Percentiles rank a stretch among this genome's conserved stretches.
Conservation (phyloP, 1,139 yeast species). For the Pichia norvegensis region DNA sequence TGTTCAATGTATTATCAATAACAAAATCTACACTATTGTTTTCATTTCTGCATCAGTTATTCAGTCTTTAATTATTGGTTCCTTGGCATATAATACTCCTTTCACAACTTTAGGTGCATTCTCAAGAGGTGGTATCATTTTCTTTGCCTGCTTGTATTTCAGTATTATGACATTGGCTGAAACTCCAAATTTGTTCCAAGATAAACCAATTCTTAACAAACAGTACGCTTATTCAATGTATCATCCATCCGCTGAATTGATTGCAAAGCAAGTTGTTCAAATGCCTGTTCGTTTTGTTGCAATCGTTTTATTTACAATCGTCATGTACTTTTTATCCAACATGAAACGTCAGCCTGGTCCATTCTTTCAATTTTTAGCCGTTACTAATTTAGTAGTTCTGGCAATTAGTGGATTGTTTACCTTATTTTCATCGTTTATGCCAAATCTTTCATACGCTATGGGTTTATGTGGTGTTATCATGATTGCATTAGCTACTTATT, state of each 20-base stretch:
- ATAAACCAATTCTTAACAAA: slow-evolving; percentile 38
- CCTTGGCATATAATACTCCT: slow-evolving; percentile 33
- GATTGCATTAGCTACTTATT: slow-evolving; percentile 40
- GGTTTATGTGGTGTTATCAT: slow-evolving; percentile 43
- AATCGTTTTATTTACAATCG: slow-evolving; percentile 32
- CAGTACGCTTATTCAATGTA: slow-evolving; percentile 38
- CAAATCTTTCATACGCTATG: slow-evolving; percentile 43
- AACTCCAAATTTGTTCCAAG: slow-evolving; percentile 34
- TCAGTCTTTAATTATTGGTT: slow-evolving; percentile 36
- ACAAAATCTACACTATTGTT: slow-evolving; percentile 40
- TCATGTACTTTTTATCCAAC: slow-evolving; percentile 36
- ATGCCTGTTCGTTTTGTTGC: slow-evolving; percentile 33
- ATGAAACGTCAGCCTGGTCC: slow-evolving; percentile 37
- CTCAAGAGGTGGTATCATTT: slow-evolving; percentile 34
- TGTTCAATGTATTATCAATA: slow-evolving; percentile 41
- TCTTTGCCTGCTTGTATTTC: slow-evolving; percentile 38
- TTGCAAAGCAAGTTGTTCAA: slow-evolving; percentile 35
- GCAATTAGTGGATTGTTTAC: slow-evolving; percentile 39
- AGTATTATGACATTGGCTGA: slow-evolving; percentile 37
- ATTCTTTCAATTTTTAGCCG: slow-evolving; percentile 35
- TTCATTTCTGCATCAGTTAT: slow-evolving; percentile 40
- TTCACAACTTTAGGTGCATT: slow-evolving; percentile 32
- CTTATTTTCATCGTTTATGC: slow-evolving; percentile 40
- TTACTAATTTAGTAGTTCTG: slow-evolving; percentile 36
- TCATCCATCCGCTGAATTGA: slow-evolving; percentile 42